Evolutionary conservation across 1,284 basidiomycete species (phyloP).

Genomic region (Neolentinus lepideus): DNA sequence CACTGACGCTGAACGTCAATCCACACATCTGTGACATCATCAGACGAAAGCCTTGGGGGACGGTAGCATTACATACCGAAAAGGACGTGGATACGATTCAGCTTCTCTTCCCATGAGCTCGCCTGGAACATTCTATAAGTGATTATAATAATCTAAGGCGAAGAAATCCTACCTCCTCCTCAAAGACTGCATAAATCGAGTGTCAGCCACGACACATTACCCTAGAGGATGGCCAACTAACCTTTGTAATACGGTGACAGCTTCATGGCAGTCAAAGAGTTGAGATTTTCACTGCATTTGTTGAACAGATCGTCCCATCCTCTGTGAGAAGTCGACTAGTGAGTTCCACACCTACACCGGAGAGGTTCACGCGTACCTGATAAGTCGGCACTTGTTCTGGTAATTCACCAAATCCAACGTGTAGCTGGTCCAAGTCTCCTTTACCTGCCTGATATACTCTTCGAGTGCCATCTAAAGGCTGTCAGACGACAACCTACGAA

Average conservation of each 20-base stretch:
- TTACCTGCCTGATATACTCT: slow-evolving; percentile 92
- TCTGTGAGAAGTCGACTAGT: slow-evolving; percentile 29
- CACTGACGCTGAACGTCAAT: slow-evolving; percentile 99
- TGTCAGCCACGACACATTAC: slow-evolving; percentile 4
- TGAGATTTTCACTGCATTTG: slow-evolving; percentile 94
- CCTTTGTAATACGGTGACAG: slow-evolving; percentile 96
- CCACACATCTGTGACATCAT: slow-evolving; percentile 76
- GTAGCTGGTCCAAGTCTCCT: slow-evolving; percentile 96
- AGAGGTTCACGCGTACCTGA: slow-evolving; percentile 51
- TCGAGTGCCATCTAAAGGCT: slow-evolving; percentile 77
- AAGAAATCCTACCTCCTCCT: slow-evolving; percentile 63
- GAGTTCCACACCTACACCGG: slow-evolving; percentile 3
- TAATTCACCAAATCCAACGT: slow-evolving; percentile 96
- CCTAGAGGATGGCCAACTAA: slow-evolving; percentile 20
- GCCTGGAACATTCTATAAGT: slow-evolving; percentile 36
- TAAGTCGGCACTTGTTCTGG: slow-evolving; percentile 96
- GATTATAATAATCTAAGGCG: slow-evolving; percentile 12
- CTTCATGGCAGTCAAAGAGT: slow-evolving; percentile 96
- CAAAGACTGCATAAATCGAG: slow-evolving; percentile 57
- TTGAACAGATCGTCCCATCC: slow-evolving; percentile 98
- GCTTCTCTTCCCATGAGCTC: slow-evolving; percentile 89
- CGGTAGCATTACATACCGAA: slow-evolving; percentile 59
- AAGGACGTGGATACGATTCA: slow-evolving; percentile 91
- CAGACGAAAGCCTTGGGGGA: not conserved
- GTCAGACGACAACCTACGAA: not conserved